These are phyloP conservation scores for Termitomyces sp. DNA, from an alignment of 768 basidiomycete genomes.

Conservation along the genomic window DNA sequence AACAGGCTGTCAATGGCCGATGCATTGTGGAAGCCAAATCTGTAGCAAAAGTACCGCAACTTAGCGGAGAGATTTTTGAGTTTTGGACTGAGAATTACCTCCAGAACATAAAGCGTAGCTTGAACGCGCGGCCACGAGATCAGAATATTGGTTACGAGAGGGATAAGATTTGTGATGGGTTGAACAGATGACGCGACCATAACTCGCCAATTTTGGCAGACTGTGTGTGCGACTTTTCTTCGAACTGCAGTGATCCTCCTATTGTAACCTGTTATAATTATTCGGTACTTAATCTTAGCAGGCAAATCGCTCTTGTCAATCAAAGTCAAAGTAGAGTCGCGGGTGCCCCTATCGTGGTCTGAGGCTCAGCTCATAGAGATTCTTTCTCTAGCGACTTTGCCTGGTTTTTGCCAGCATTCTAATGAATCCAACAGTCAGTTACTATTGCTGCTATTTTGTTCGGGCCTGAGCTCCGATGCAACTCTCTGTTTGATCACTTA, in stretches of 20 bases:
- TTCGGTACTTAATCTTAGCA: neutral
- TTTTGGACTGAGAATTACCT: slow-evolving; percentile 37
- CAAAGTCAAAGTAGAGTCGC: neutral
- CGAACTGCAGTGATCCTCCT: neutral
- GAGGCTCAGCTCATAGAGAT: neutral
- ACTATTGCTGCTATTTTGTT: neutral
- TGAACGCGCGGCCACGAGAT: slow-evolving; percentile 14
- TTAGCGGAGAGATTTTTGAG: slow-evolving; percentile 26
- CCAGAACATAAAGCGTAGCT: slow-evolving; percentile 44
- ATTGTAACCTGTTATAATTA: neutral
- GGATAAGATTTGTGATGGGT: slow-evolving; percentile 10
- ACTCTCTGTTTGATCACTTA: too few species aligned
- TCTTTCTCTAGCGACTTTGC: neutral
- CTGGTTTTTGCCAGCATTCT: too few species aligned
- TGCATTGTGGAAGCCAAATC: slow-evolving; percentile 90
- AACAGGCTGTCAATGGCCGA: slow-evolving; percentile 88
- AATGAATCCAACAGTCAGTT: too few species aligned
- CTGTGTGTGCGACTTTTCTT: slow-evolving; percentile 1
- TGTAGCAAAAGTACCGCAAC: slow-evolving; percentile 37
- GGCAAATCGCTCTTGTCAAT: neutral
- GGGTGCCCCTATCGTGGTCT: neutral
- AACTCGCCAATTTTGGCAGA: slow-evolving; percentile 12
- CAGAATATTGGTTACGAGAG: slow-evolving; percentile 9
- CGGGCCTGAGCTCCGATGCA: neutral
- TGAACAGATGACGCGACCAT: slow-evolving; percentile 12